A percentile compares a stretch with the other conserved stretches of the same genome.
phyloP scores from a whole-genome alignment of 2,329 filamentous ascomycete species.

The Aspergillus glaucus region DNA sequence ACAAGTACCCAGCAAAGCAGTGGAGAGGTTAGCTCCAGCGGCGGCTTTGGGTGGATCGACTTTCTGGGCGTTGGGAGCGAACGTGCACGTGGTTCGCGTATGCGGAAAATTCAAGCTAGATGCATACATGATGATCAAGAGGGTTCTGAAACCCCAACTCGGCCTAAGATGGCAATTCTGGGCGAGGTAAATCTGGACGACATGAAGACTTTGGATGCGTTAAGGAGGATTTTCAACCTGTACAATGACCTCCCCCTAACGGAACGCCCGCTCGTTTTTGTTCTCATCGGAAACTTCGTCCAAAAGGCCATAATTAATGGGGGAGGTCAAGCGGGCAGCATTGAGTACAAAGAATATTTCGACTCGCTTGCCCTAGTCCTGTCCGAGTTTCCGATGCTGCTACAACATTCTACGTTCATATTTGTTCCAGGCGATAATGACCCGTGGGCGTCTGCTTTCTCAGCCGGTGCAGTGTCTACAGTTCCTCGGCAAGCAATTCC shows the following conservation, averaged over 20 bases:
- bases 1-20: constrained; percentile 46
- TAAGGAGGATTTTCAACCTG: constrained; percentile 68
- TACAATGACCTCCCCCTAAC: constrained; percentile 63
- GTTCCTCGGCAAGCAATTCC: constrained; percentile 57
- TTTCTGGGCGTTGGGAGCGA: constrained; percentile 90
- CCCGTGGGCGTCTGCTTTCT: constrained; percentile 86
- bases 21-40: constrained; percentile 49
- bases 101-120: constrained; percentile 71
- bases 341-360: constrained; percentile 96
- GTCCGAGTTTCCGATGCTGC: constrained; percentile 72
- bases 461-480: constrained; percentile 41
- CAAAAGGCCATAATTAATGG: constrained; percentile 55
- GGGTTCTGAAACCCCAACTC: constrained; percentile 25
- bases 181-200: constrained; percentile 83
- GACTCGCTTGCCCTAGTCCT: constrained; percentile 78
- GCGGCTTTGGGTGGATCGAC: constrained; percentile 94
- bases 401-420: constrained; percentile 75
- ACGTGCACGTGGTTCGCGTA: constrained; percentile 71
- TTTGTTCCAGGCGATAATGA: constrained; percentile 97
- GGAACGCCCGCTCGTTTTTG: constrained; percentile 67
- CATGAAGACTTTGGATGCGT: constrained; percentile 70
- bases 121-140: constrained; percentile 45
- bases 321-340: constrained; percentile 68
- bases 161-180: constrained; percentile 62
- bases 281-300: constrained; percentile 80